Evolutionary conservation across 192 early-diverging fungal genomes (phyloP).

Genomic region (Coemansia sp.): DNA sequence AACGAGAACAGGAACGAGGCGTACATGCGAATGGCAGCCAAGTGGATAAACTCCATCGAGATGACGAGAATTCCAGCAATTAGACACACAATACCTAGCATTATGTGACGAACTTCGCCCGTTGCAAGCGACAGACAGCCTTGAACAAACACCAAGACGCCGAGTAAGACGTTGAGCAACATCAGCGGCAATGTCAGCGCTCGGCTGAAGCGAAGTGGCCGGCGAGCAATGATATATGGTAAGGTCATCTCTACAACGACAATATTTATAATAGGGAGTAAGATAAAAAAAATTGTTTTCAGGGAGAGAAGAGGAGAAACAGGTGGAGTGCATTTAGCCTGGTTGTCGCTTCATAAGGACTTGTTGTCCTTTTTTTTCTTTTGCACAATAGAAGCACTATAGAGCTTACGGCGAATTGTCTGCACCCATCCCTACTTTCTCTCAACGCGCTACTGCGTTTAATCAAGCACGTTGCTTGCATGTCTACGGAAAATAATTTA

Average conservation of each 20-base stretch:
- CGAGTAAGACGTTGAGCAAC: conserved; percentile 21
- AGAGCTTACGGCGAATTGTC: conserved; percentile 1
- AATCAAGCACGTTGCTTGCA: neutral
- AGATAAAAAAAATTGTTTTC: neutral
- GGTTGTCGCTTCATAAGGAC: neutral
- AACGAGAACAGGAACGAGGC: conserved; percentile 49
- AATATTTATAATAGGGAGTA: neutral
- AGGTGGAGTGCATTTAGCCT: neutral
- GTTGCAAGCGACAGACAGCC: conserved; percentile 35
- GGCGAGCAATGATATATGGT: conserved; percentile 49
- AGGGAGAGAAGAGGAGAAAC: neutral
- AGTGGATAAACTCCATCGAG: conserved; percentile 36
- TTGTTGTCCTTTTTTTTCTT: neutral
- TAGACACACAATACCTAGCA: conserved; percentile 43
- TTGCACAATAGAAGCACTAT: conserved; percentile 9
- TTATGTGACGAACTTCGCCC: conserved; percentile 47
- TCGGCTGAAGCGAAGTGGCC: conserved; percentile 27
- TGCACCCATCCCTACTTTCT: neutral
- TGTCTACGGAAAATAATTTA: neutral
- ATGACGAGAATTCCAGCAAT: conserved; percentile 22
- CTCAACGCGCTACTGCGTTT: neutral
- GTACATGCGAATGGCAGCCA: conserved; percentile 45
- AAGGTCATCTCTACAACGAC: conserved; percentile 26
- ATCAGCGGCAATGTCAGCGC: conserved; percentile 28
- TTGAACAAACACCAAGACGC: conserved; percentile 36